These are phyloP conservation scores for Cladosporium austrohemisphaericum DNA, from an alignment of 2,329 filamentous ascomycete species.

Conservation along the genomic window DNA sequence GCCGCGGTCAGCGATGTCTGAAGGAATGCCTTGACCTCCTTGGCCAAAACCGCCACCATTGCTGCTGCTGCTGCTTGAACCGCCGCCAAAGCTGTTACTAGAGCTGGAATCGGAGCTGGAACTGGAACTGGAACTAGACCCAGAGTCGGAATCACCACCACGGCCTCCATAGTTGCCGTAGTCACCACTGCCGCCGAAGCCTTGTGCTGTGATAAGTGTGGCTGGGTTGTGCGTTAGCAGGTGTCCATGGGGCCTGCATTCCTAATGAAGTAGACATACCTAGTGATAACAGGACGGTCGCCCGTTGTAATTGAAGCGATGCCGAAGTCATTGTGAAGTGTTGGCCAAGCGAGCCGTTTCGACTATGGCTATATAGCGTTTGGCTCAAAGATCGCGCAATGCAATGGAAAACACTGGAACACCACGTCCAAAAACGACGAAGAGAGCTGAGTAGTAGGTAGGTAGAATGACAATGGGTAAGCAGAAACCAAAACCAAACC, in stretches of 20 bases:
- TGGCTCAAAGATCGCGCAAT: not conserved
- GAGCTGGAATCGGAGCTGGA: conserved; percentile 5
- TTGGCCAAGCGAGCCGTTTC: not conserved
- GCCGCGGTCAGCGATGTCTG: conserved; percentile 9
- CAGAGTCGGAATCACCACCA: not conserved
- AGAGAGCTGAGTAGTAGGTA: not conserved
- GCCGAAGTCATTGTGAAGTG: not conserved
- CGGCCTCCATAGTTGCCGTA: not conserved
- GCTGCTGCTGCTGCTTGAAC: conserved; percentile 1
- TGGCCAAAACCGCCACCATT: not conserved
- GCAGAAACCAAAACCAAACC: not conserved
- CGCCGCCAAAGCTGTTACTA: not conserved
- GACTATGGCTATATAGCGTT: not conserved
- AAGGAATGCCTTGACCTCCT: conserved; percentile 12
- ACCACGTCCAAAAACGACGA: not conserved
- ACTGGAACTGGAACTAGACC: not conserved
- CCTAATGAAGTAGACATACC: not conserved
- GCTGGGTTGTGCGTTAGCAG: not conserved
- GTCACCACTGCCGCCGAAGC: conserved; percentile 10
- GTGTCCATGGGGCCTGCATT: too few relatives aligned
- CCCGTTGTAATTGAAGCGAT: conserved; percentile 4
- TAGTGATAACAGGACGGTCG: conserved; percentile 8
- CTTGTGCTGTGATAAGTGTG: conserved; percentile 7
- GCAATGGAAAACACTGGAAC: too few relatives aligned
- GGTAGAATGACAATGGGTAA: not conserved